phyloP scores from a whole-genome alignment of 192 early-diverging fungal species.

The Radiomyces spectabilis region DNA sequence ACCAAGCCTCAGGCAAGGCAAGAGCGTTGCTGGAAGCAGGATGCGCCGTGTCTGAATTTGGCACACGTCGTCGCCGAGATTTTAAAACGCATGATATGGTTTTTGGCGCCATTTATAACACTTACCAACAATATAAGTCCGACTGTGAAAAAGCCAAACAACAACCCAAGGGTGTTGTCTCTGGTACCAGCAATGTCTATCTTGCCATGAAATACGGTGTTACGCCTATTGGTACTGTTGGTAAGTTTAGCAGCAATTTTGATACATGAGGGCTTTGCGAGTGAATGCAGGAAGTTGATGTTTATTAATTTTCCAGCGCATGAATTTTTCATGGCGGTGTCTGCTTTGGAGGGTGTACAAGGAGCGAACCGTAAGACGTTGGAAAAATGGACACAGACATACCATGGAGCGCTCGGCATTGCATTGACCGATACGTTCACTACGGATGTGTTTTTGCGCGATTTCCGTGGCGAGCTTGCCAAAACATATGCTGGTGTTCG shows the following conservation, averaged over 20 bases:
- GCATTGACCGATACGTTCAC: constrained; percentile 73
- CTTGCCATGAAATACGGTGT: constrained; percentile 43
- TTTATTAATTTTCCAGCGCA: constrained; percentile 54
- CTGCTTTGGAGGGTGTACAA: constrained; percentile 53
- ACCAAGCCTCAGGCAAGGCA: constrained; percentile 42
- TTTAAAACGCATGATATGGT: constrained; percentile 61
- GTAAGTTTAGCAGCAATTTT: constrained; percentile 9
- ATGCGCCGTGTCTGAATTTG: constrained; percentile 74
- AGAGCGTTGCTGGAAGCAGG: constrained; percentile 40
- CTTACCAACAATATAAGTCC: background rate
- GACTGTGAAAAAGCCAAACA: constrained; percentile 5
- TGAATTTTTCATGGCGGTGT: constrained; percentile 72
- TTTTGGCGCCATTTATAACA: constrained; percentile 33
- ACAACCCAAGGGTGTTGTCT: constrained; percentile 35
- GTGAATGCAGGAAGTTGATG: constrained; percentile 28
- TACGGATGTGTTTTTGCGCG: constrained; percentile 52
- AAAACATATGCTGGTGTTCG: constrained; percentile 48
- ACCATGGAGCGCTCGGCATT: constrained; percentile 46
- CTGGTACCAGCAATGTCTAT: constrained; percentile 68
- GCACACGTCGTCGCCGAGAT: constrained; percentile 62
- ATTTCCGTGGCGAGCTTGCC: constrained; percentile 49
- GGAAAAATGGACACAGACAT: constrained; percentile 50
- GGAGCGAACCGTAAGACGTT: constrained; percentile 55
- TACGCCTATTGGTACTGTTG: constrained; percentile 39
- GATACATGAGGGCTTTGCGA: too few species aligned